Conservation (phyloP, 768 basidiomycete species). For the Candolleomyces aberdarensis region DNA sequence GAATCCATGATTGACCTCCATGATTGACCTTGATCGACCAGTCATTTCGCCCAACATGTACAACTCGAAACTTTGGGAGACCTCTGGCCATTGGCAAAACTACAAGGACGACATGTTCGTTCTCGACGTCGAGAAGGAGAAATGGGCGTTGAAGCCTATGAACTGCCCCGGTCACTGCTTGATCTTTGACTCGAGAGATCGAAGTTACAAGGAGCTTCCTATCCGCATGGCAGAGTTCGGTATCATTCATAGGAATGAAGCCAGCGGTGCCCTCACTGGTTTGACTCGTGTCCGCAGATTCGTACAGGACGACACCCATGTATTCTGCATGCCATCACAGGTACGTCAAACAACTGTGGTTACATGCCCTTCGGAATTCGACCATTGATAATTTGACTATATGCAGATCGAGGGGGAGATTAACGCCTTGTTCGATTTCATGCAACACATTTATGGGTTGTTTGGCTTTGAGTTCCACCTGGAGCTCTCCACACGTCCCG, state of each 20-base stretch:
- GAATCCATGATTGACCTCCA: background rate
- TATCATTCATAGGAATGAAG: constrained; percentile 95
- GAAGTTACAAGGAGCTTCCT: constrained; percentile 93
- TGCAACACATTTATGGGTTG: constrained; percentile 87
- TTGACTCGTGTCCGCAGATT: constrained; percentile 92
- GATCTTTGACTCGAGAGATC: constrained; percentile 92
- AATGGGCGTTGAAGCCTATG: constrained; percentile 97
- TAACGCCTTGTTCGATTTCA: constrained; percentile 85
- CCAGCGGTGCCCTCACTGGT: constrained; percentile 90
- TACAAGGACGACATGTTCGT: constrained; percentile 98
- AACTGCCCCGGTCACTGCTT: constrained; percentile 98
- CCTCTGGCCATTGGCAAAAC: constrained; percentile 97
- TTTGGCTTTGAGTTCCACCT: constrained; percentile 95
- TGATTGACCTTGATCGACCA: constrained; percentile 21
- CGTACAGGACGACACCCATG: constrained; percentile 97
- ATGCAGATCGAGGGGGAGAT: constrained; percentile 84
- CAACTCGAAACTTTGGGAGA: constrained; percentile 95
- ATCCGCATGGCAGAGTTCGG: constrained; percentile 99
- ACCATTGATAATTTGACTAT: constrained; percentile 1
- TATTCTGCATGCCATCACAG: constrained; percentile 95
- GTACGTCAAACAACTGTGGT: constrained; percentile 30
- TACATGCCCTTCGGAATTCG: background rate
- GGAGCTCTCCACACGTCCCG: constrained; percentile 93
- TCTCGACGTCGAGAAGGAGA: constrained; percentile 93
- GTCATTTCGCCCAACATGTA: constrained; percentile 99